These are phyloP conservation scores for Talaromyces sp. DNA, from an alignment of 2,329 filamentous ascomycete genomes.

Conservation along the genomic window DNA sequence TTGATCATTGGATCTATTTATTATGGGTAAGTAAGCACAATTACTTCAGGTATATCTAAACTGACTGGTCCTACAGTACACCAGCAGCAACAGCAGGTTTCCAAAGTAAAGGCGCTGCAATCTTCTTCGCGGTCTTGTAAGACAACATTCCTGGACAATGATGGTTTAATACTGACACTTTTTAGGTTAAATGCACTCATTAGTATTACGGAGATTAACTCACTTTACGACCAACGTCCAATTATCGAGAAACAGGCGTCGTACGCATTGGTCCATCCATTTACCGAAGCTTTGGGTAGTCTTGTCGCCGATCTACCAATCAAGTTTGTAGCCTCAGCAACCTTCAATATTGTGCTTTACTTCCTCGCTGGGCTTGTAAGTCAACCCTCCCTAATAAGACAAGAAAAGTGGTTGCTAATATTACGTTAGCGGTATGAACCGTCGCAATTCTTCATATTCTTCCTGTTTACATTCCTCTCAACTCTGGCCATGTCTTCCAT, in stretches of 20 bases:
- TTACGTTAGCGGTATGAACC: slow-evolving; percentile 25
- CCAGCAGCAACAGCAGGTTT: slow-evolving; percentile 61
- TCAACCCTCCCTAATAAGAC: neutral
- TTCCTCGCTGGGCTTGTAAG: slow-evolving; percentile 59
- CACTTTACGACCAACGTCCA: slow-evolving; percentile 80
- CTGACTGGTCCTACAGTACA: neutral
- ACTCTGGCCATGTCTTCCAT: slow-evolving; percentile 56
- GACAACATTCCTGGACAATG: slow-evolving; percentile 52
- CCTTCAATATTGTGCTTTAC: slow-evolving; percentile 78
- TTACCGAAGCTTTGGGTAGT: slow-evolving; percentile 76
- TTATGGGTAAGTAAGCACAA: slow-evolving; percentile 49
- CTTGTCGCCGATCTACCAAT: slow-evolving; percentile 84
- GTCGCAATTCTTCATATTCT: slow-evolving; percentile 57
- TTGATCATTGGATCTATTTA: slow-evolving; percentile 65
- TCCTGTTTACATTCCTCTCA: slow-evolving; percentile 56
- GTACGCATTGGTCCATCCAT: slow-evolving; percentile 87
- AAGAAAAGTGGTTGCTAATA: slow-evolving; percentile 13
- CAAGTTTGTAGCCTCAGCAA: slow-evolving; percentile 66
- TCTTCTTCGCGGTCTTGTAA: slow-evolving; percentile 84
- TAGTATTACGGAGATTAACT: slow-evolving; percentile 70
- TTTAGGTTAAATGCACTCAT: slow-evolving; percentile 50
- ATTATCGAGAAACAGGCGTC: slow-evolving; percentile 88
- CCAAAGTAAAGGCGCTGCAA: slow-evolving; percentile 69
- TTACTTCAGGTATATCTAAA: slow-evolving; percentile 34
- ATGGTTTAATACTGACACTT: neutral